Base-by-base conservation (phyloP, 208 protist species). In the Histomonas meleagridis region DNA sequence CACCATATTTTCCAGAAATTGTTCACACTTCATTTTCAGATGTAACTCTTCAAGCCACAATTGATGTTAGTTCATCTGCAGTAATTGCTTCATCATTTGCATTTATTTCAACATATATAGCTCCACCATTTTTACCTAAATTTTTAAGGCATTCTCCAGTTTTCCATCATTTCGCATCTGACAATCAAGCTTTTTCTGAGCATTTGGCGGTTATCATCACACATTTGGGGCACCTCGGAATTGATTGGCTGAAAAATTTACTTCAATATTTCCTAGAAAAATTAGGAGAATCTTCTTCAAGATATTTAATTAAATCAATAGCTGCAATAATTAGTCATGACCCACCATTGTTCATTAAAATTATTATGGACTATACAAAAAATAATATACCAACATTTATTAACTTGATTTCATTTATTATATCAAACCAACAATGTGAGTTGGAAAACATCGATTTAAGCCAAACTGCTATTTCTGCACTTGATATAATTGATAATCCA, bases 1-100 rank as follows among this genome's bases (percentile, higher is more conserved):
- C 76, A 1, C 76, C 76, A 16, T 86, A 86, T 86, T 86, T 28
- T 55, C 76, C 76, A 51, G 46, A 51, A 26, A 46, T 40, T 23
- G 28, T 86, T 38, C 46, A 46, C 46, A 40, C 51, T 18, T 86
- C 76, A 18, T 86, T 86, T 57, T 86, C 76, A 12, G 76, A 86
- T 51, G 46, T 86, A 38, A 46, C 76, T 2, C 38, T 86, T 38
- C 10, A 43, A 10, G 76, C 46, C 14, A 86, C 76, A 38, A 86
- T 86, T 35, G 46, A 43, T 26, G 76, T 48, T 0, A 43, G 55
- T 26, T 40, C 14, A 5, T 86, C 76, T 9, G 76, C 76, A 38
- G 55, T 86, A 55, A 86, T 86, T 35, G 76, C 76, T 57, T 86
- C 76, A 3, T 86, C 76, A 9, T 86, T 86, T 55, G 76, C 76